Base-by-base conservation (phyloP, 2,329 filamentous ascomycete genomes). In the Clonostachys sp. region DNA sequence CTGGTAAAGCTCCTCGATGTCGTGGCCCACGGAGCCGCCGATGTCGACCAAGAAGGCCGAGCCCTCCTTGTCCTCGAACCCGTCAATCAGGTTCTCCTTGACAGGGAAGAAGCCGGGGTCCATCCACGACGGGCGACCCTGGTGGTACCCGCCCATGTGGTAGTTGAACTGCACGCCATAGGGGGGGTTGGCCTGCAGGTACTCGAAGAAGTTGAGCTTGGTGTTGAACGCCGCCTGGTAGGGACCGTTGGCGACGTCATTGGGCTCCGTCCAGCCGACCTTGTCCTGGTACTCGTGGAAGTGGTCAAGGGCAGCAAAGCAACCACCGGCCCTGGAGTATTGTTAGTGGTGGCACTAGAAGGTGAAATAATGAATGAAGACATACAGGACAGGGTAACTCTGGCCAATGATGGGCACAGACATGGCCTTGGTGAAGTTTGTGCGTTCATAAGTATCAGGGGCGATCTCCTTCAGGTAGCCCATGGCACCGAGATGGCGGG, bases 401-500 rank as follows among this genome's bases (percentile, higher is more conserved):
- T 59, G 60, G 1, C 58, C 56, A 12, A 72, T 65, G 16, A 62
- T 55, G 5, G 61, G 57, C 18, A 68, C 55, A 39, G 57, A 59
- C 45, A 71, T 50, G 0, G 65, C 60, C 40, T 57, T 66, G 41
- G 61, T 57, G 47, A 68, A 71, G 54, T 65, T 70, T 47, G 64
- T 72, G 0, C 61, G 55, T 51, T 55, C 52, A 52, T 71, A 73
- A 30, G 62, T 58, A 41, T 72, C 65, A 0, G 49, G 45, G 1
- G 55, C 64, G 1, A 59, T 57, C 49, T 72, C 67, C 1, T 55
- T 53, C 42, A 72, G 54, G 49, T 71, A 67, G 1, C 68, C 68
- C 63, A 71, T 68, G 1, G 67, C 61, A 1, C 55, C 58, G 1
- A 71, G 50, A 47, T 72, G 68, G 13, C 63, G 55, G 54, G 72